Base-by-base conservation (phyloP, 208 protist genomes). In the Trypanosoma conorhini region DNA sequence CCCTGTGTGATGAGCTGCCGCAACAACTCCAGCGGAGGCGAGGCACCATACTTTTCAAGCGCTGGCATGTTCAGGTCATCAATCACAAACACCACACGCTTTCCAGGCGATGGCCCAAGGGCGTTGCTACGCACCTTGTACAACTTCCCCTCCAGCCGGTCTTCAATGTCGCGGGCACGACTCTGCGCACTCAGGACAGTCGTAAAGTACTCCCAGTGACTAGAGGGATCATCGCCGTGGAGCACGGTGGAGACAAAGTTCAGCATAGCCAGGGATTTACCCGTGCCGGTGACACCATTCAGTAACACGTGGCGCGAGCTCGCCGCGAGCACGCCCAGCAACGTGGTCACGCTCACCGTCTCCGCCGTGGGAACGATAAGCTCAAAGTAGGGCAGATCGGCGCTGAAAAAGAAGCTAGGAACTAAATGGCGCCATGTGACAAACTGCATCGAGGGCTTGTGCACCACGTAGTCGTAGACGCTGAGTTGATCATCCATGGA, bases 1-100 rank as follows among this genome's bases (percentile, higher is more conserved):
- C 88, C 81, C 64, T 98, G 94, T 56, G 95, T 93, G 72, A 98
- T 92, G n/a, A 98, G 76, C 81, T 98, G 96, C 3, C 97, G 93
- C 28, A 99, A 81, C 24, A 99, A 76, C 81, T 99, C 96, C 60
- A 99, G 80, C 60, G 97, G 96, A 22, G 97, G 96, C 52, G 97
- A 97, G 21, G 96, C 94, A 64, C 95, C 95, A 83, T 98, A 99
- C 67, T 83, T 87, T 77, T 99, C 97, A 28, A 91, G 86, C 21
- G 92, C 82, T 1, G 96, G 96, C 96, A 99, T 99, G 82, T 98
- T 99, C 46, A 98, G 78, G 81, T 99, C 97, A 76, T 99, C 97
- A 51, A 99, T 85, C 55, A 98, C 96, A 73, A 98, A 91, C 19
- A 98, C 77, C 44, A 91, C 89, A 22, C 79, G 77, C 81, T 98